A percentile compares a stretch with the other conserved stretches of the same genome.
These are phyloP conservation scores for Pholiota microspora DNA, from an alignment of 768 basidiomycete species.

Conservation along the genomic window DNA sequence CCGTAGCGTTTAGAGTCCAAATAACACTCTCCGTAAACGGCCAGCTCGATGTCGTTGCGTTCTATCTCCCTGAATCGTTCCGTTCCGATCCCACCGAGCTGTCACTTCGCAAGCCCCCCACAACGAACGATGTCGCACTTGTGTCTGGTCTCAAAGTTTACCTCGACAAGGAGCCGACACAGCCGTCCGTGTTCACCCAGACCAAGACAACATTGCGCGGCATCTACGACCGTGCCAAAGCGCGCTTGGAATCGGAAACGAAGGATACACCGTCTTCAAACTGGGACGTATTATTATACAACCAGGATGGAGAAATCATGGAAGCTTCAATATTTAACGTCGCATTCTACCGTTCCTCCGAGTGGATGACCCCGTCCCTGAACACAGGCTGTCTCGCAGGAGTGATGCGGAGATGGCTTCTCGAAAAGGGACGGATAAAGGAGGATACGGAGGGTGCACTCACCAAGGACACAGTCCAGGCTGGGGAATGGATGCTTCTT, in stretches of 20 bases:
- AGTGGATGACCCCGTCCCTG: conserved; percentile 67
- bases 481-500: conserved; percentile 65
- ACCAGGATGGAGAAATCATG: conserved; percentile 44
- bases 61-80: conserved; percentile 28
- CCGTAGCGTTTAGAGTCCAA: conserved; percentile 40
- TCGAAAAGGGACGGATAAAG: conserved; percentile 54
- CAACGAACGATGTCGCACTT: conserved; percentile 11
- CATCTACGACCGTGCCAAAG: conserved; percentile 63
- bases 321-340: conserved; percentile 75
- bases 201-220: conserved; percentile 71
- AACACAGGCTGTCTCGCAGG: conserved; percentile 71
- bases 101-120: conserved; percentile 32
- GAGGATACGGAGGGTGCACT: conserved; percentile 48
- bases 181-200: conserved; percentile 53
- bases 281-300: conserved; percentile 67
- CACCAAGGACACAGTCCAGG: conserved; percentile 37
- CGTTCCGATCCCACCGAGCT: conserved; percentile 36
- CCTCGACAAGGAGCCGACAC: conserved; percentile 55
- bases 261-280: conserved; percentile 23
- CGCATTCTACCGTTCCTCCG: conserved; percentile 53
- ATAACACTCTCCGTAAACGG: conserved; percentile 44
- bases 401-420: conserved; percentile 65
- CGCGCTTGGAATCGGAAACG: conserved; percentile 45
- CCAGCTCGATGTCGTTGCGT: conserved; percentile 31
- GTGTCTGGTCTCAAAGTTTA: conserved; percentile 36